Conservation (phyloP, 1,284 basidiomycete genomes). For the Neolentinus lepideus region DNA sequence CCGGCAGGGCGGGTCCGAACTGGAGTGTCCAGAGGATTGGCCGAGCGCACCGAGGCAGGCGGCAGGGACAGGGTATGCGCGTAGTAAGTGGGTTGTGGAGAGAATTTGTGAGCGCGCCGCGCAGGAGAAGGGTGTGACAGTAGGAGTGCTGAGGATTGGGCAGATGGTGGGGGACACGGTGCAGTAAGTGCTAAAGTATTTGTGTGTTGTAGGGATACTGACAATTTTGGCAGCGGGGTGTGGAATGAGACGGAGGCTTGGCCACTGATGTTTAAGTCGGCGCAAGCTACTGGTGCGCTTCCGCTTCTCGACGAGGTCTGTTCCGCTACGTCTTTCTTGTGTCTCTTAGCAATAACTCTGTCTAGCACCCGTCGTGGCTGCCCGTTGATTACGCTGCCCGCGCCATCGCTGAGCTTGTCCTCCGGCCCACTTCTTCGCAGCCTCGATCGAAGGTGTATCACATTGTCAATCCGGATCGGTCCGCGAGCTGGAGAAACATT, state of each 20-base stretch:
- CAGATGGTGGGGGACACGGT: conserved; percentile 47
- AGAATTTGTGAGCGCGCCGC: conserved; percentile 39
- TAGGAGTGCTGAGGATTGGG: conserved; percentile 38
- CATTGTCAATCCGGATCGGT: conserved; percentile 34
- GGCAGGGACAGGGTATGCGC: conserved; percentile 46
- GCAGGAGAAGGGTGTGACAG: conserved; percentile 22
- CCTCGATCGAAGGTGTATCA: conserved; percentile 32
- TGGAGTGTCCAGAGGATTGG: conserved; percentile 29
- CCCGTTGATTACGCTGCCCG: conserved; percentile 49
- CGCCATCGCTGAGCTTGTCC: conserved; percentile 42
- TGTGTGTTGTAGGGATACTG: not conserved
- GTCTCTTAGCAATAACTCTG: not conserved
- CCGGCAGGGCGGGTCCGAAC: conserved; percentile 21
- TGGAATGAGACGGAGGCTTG: conserved; percentile 55
- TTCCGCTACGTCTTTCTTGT: conserved; percentile 1
- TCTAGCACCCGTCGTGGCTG: conserved; percentile 44
- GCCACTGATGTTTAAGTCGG: conserved; percentile 26
- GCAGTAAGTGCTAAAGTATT: conserved; percentile 11
- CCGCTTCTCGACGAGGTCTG: conserved; percentile 35
- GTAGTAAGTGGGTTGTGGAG: conserved; percentile 58
- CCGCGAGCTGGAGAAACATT: conserved; percentile 34
- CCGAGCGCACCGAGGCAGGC: conserved; percentile 28
- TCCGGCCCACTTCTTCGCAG: conserved; percentile 9
- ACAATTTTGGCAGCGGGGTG: conserved; percentile 28
- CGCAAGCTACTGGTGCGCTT: conserved; percentile 34